A percentile compares a stretch with the other conserved stretches of the same genome.
Conservation (phyloP, 148 eudicot species). For the Diospyros kaki region DNA sequence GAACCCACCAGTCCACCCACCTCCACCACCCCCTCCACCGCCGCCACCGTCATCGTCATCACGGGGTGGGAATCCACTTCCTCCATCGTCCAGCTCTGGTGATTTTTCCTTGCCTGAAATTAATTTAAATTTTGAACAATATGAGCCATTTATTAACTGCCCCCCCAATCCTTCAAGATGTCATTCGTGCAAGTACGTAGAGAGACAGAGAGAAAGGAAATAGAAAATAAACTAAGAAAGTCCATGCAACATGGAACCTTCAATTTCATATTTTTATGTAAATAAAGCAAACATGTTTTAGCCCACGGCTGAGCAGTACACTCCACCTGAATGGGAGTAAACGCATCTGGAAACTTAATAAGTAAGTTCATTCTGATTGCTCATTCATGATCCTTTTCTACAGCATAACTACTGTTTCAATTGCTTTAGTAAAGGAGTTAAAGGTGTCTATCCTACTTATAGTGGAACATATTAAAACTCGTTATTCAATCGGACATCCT, state of each 20-base stretch:
- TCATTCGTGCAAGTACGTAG: too few species aligned
- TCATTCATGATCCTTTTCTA: too few species aligned
- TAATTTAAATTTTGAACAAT: neutral
- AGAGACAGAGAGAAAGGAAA: neutral
- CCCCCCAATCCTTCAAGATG: neutral
- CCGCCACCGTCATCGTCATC: conserved; percentile 55
- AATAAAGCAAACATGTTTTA: neutral
- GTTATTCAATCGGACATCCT: neutral
- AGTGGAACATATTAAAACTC: neutral
- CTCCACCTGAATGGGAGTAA: too few species aligned
- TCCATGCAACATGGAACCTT: neutral
- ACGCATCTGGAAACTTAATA: too few species aligned
- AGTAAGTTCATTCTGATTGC: too few species aligned
- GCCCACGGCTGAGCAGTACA: too few species aligned
- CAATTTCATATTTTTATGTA: neutral
- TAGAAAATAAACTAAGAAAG: neutral
- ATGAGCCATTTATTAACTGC: conserved; percentile 1
- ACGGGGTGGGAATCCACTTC: conserved; percentile 34
- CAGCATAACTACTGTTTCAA: too few species aligned
- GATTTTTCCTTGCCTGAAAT: conserved; percentile 51
- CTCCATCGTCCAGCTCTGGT: conserved; percentile 61
- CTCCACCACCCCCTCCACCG: conserved; percentile 58
- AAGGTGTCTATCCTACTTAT: neutral
- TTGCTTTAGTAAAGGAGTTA: neutral
- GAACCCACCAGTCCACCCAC: conserved; percentile 43